phyloP scores from a whole-genome alignment of 2,329 filamentous ascomycete species.

The Xylaria sp. region DNA sequence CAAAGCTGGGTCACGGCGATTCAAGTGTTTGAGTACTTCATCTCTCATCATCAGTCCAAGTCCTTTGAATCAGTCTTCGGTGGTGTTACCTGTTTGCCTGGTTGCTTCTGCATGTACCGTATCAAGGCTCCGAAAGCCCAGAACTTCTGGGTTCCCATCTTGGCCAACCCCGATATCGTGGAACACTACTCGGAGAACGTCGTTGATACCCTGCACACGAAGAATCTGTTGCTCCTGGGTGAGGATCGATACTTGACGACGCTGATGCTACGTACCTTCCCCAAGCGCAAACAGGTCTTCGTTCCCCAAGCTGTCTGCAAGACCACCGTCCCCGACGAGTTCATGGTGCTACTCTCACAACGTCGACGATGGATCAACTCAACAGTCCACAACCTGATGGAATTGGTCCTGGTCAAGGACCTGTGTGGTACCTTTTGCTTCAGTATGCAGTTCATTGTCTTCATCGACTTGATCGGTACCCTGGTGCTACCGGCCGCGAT shows the following conservation, averaged over 20 bases:
- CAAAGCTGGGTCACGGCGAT: constrained; percentile 95
- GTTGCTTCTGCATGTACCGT: constrained; percentile 99
- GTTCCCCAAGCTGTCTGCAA: constrained; percentile 98
- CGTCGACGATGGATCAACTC: constrained; percentile 98
- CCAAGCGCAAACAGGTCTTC: constrained; percentile 97
- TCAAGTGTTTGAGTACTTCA: constrained; percentile 99
- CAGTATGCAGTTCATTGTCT: constrained; percentile 98
- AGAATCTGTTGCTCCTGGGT: constrained; percentile 88
- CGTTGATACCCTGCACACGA: constrained; percentile 94
- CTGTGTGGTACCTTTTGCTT: constrained; percentile 99
- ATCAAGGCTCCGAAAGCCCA: constrained; percentile 98
- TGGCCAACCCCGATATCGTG: constrained; percentile 96
- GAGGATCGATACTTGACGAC: constrained; percentile 97
- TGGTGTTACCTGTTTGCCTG: constrained; percentile 96
- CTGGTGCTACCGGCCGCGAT: constrained; percentile 94
- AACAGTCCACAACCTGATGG: constrained; percentile 97
- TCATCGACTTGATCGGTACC: constrained; percentile 90
- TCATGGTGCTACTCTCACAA: constrained; percentile 88
- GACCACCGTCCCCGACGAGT: constrained; percentile 89
- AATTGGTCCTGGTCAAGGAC: constrained; percentile 89
- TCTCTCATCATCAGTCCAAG: constrained; percentile 94
- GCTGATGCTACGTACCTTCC: constrained; percentile 97
- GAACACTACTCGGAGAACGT: constrained; percentile 99
- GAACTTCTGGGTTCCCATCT: constrained; percentile 98
- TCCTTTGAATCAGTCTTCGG: constrained; percentile 98